phyloP scores from a whole-genome alignment of 176 grass and related monocot species.

The Elaeis guineensis region DNA sequence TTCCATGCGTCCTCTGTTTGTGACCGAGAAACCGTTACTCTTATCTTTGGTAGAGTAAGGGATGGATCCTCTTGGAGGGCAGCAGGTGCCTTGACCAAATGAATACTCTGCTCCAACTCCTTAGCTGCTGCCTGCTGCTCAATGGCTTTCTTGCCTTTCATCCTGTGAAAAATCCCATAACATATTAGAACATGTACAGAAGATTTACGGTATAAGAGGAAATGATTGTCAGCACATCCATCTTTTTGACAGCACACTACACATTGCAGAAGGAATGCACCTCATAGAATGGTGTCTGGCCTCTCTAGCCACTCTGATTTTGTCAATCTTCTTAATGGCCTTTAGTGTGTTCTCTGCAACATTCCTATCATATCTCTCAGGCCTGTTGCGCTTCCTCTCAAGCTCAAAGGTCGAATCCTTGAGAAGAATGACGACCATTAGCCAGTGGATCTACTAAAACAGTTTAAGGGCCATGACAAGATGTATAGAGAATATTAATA shows the following conservation, averaged over 20 bases:
- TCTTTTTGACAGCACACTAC: neutral
- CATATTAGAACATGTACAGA: neutral
- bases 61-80: conserved; percentile 22
- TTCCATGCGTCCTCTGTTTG: conserved; percentile 49
- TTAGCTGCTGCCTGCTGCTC: conserved; percentile 24
- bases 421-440: neutral
- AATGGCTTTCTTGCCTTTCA: conserved; percentile 32
- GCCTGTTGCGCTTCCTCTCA: conserved; percentile 92
- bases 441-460: neutral
- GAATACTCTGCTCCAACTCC: conserved; percentile 59
- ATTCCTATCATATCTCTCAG: conserved; percentile 75
- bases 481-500: too few species aligned
- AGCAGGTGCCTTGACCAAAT: conserved; percentile 37
- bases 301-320: conserved; percentile 54
- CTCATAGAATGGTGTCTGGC: conserved; percentile 46
- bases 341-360: conserved; percentile 47
- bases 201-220: neutral
- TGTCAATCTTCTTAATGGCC: conserved; percentile 59
- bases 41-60: conserved; percentile 30
- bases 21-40: conserved; percentile 42
- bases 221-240: neutral
- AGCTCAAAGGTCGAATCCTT: conserved; percentile 93
- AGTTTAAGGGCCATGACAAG: too few species aligned
- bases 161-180: conserved; percentile 30
- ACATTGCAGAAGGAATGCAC: conserved; percentile 20